Conservation (phyloP, 108 stramenopile genomes). For the Pelagomonas calceolata region DNA sequence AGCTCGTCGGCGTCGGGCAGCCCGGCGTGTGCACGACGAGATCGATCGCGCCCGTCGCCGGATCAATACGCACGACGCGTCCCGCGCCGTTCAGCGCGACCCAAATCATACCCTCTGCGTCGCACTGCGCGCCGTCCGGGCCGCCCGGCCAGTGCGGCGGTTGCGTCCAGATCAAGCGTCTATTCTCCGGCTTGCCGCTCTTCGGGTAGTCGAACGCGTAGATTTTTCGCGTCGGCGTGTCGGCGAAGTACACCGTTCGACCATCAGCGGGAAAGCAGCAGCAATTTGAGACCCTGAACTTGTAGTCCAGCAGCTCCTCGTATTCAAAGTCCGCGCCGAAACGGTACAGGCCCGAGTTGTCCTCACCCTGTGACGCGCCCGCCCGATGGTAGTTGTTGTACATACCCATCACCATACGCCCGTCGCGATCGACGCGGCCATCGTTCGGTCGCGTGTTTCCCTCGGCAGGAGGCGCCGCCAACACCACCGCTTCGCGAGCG, state of each 20-base stretch:
- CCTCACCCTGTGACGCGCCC: slow-evolving; percentile 42
- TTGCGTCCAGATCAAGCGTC: slow-evolving; percentile 41
- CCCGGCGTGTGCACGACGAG: slow-evolving; percentile 43
- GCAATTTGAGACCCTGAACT: slow-evolving; percentile 45
- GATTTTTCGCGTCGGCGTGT: slow-evolving; percentile 51
- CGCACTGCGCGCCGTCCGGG: slow-evolving; percentile 45
- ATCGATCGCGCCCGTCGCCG: neutral
- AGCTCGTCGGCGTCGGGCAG: slow-evolving; percentile 38
- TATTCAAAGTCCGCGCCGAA: slow-evolving; percentile 21
- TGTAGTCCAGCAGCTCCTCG: slow-evolving; percentile 25
- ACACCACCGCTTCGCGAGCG: slow-evolving; percentile 23
- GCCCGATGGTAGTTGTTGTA: slow-evolving; percentile 59
- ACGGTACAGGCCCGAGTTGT: slow-evolving; percentile 49
- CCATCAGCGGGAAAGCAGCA: slow-evolving; percentile 51
- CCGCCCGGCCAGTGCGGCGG: slow-evolving; percentile 18
- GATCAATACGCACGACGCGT: neutral
- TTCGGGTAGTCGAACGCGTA: slow-evolving; percentile 54
- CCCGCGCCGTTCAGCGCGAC: slow-evolving; percentile 42
- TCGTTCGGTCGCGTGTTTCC: slow-evolving; percentile 53
- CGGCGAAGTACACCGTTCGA: slow-evolving; percentile 47
- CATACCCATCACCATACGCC: slow-evolving; percentile 52
- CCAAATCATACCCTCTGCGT: slow-evolving; percentile 50
- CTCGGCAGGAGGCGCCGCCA: slow-evolving; percentile 46
- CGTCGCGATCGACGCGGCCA: slow-evolving; percentile 55
- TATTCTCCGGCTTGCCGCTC: slow-evolving; percentile 20